Base-by-base conservation (phyloP, 257 asterid genomes). In the Scutellaria minor region DNA sequence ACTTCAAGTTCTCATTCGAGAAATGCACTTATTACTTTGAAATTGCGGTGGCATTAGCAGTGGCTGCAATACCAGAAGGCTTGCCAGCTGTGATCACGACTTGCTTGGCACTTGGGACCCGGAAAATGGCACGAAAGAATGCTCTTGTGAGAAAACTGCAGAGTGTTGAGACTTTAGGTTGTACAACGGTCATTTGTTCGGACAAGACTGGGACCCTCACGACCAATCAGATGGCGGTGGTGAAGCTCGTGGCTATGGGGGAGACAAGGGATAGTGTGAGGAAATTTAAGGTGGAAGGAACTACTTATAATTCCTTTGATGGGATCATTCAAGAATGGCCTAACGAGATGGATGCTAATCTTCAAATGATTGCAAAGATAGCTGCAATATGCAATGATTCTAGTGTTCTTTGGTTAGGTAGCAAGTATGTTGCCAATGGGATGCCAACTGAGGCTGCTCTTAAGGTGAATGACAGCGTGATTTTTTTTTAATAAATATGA, bases 51-150 rank as follows among this genome's bases (percentile, higher is more conserved):
- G 97, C 97, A 13, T 72, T 91, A 82, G 97, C 97, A 5, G 97
- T 91, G 55, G 97, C 97, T 74, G 97, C 97, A 7, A 91, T 91
- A 77, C 97, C 97, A 1, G 97, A 91, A 83, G 97, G 97, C 74
- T 77, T 91, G 35, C 96, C 97, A 0, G 97, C 97, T 64, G 94
- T 91, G 13, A 91, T 91, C 44, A 90, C 97, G 4, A 87, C 97
- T 9, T 90, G 97, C 80, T 83, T 90, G 80, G 97, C 97, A 5
- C 90, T 91, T 62, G 97, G 97, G 27, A 91, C 97, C 2, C 80
- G 97, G n/a, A 89, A 90, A 81, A 91, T 91, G 97, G 97, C 97
- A 68, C 89, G 89, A 51, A 88, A 91, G 83, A 91, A 91, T 74
- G 97, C 97, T 8, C 92, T 91, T 66, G 96, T 91, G 42, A 82